Evolutionary conservation across 2,329 filamentous ascomycete species (phyloP), one percentile per base, ranked within the genome.

Genomic region (Neoscytalidium dimidiatum): DNA sequence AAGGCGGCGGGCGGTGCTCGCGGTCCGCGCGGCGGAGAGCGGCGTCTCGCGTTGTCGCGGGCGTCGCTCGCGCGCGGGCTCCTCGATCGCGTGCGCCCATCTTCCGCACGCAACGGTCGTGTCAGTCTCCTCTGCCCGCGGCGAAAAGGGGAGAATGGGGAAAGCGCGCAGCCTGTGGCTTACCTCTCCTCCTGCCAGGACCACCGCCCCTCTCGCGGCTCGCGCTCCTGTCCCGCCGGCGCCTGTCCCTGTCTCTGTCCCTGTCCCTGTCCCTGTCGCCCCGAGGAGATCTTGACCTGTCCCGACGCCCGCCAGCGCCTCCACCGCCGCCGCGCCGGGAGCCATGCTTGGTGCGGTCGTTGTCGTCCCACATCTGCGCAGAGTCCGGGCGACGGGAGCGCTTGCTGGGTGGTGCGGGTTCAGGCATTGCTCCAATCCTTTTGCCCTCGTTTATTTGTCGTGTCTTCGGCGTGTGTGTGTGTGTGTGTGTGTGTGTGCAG

Each of bases 231-330:
- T 64, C 67, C 33, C 41, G 71, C 73, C 69, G 67, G 35, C 63
- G 64, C 19, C 56, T 21, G 26, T 64, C 67, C 43, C 64, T 51
- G n/a, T 67, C 57, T n/a, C 44, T 33, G 26, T 14, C 48, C 14
- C 26, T 23, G 8, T 23, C 44, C 9, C 21, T 14, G 11, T 48
- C 44, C 9, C 26, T 19, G 44, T 48, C 26, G 14, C 26, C 28
- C 11, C 49, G 13, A 3, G 52, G 52, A 6, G 73, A 75, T 48
- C 74, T 71, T 29, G 73, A 73, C 43, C 68, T 65, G 41, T 23
- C 43, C 2, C 43, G 26, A 35, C 62, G 58, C 38, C 73, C 68
- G 64, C 73, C 69, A n/a, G 70, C 64, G 44, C 31, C 62, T 19
- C n/a, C 41, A 21, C 28, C 46, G 35, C 35, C 31, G 28, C 44